A percentile compares a stretch with the other conserved stretches of the same genome.
phyloP scores from a whole-genome alignment of 148 eudicot genomes.

The Rhododendron ferrugineum region DNA sequence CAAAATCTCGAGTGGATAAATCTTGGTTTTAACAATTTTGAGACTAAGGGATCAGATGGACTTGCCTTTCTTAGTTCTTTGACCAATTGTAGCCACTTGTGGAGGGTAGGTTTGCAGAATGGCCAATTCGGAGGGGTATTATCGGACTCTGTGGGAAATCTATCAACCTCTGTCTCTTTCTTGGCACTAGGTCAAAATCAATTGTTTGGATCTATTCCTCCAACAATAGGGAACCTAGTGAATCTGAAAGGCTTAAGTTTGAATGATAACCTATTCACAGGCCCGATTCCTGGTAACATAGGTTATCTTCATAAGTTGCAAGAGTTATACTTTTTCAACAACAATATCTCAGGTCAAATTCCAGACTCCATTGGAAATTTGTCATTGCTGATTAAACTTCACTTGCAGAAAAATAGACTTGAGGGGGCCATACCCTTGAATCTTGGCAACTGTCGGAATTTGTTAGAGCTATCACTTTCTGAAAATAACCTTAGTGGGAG shows the following conservation, averaged over 20 bases:
- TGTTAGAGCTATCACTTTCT: neutral
- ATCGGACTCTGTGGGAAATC: neutral
- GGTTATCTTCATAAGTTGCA: neutral
- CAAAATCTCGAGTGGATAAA: too few species aligned
- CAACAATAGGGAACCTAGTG: neutral
- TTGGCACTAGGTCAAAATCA: neutral
- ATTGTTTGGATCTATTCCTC: slow-evolving; percentile 8
- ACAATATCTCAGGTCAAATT: slow-evolving; percentile 6
- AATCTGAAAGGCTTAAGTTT: neutral
- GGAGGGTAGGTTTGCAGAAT: neutral
- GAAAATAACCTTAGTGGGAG: slow-evolving; percentile 7
- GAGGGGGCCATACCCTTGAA: neutral
- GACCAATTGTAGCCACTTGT: neutral
- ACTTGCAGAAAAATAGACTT: neutral
- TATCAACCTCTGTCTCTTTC: neutral
- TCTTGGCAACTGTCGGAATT: neutral
- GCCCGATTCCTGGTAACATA: neutral
- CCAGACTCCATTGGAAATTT: slow-evolving; percentile 11
- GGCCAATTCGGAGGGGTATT: neutral
- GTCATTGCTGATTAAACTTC: neutral
- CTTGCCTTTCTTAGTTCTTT: slow-evolving; percentile 1
- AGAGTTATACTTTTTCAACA: accelerated
- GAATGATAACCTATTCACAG: neutral
- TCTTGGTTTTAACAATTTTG: neutral
- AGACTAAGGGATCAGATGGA: slow-evolving; percentile 1